Conservation (phyloP, 2,329 filamentous ascomycete species). For the Trichophyton mentagrophytes region DNA sequence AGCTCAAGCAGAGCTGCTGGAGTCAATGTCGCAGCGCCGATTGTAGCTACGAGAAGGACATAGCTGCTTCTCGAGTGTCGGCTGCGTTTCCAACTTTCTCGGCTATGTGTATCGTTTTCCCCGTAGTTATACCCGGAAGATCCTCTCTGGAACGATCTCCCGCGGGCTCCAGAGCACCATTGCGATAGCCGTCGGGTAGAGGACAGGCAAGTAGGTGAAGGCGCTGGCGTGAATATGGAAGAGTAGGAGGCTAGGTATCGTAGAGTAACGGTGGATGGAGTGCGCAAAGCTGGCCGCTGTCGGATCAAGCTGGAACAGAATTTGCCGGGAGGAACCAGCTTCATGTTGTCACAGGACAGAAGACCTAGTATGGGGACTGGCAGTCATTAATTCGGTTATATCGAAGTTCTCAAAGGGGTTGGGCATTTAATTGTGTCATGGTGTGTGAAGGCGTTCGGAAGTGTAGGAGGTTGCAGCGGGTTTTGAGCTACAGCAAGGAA, state of each 20-base stretch:
- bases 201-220: neutral
- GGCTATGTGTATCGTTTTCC: neutral
- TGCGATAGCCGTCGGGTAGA: slow-evolving; percentile 6
- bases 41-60: slow-evolving; percentile 16
- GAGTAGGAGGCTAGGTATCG: neutral
- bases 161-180: slow-evolving; percentile 12
- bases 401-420: neutral
- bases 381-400: neutral
- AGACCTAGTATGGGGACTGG: neutral
- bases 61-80: neutral
- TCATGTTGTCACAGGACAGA: neutral
- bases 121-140: neutral
- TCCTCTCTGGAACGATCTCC: slow-evolving; percentile 7
- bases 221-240: neutral
- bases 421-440: neutral
- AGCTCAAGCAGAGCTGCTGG: slow-evolving; percentile 49
- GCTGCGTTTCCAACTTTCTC: neutral
- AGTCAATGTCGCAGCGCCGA: slow-evolving; percentile 34
- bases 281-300: neutral
- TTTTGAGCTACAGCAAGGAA: neutral
- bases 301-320: neutral
- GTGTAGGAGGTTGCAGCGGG: neutral
- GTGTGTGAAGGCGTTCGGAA: neutral
- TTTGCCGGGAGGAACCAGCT: neutral
- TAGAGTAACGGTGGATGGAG: neutral